Base-by-base conservation (phyloP, 768 basidiomycete genomes). In the Thelephora ganbajun region DNA sequence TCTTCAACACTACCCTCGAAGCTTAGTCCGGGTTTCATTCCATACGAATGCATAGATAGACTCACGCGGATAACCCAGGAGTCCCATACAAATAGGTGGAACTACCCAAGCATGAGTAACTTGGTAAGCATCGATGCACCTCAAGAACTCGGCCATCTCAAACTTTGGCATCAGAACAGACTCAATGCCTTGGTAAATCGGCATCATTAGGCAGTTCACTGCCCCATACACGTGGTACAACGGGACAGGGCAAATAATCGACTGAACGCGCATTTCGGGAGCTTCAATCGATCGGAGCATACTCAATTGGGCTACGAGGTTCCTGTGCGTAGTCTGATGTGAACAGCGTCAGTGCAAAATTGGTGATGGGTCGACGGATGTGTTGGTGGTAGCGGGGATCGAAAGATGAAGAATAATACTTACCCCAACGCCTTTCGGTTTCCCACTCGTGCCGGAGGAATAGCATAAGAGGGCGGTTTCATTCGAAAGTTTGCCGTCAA, bases 61-160 rank as follows among this genome's bases (percentile, higher is more conserved):
- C 76, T 33, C 62, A 76, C 77, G 79, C 9, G 78, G 74, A 53
- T 85, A 80, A 50, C 81, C 74, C 2, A 79, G 66, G 35, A 96
- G 69, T 1, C 77, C 72, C 11, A 94, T 77, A 9, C 91, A 64
- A 18, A 96, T 78, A 0, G 92, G 90, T 1, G 91, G 91, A 1
- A 88, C 88, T 43, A 88, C 66, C 0, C 82, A 63, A 0, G 73
- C 50, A 1, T 66, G 49, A 0, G 81, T 80, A 20, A 79, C 71
- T 45, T 66, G 73, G 66, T 85, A 85, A 45, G 67, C 70, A 51
- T 80, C 69, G 42, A 94, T 74, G 43, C 73, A 67, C 11, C 69
- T 65, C 51, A 84, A 82, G 55, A 86, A 87, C 44, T 66, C 59
- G 1, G 66, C 65, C 0, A 85, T 80, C 52, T 91, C 83, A 59